phyloP scores from a whole-genome alignment of 176 grass and related monocot species.

The Hyparrhenia diplandra region DNA sequence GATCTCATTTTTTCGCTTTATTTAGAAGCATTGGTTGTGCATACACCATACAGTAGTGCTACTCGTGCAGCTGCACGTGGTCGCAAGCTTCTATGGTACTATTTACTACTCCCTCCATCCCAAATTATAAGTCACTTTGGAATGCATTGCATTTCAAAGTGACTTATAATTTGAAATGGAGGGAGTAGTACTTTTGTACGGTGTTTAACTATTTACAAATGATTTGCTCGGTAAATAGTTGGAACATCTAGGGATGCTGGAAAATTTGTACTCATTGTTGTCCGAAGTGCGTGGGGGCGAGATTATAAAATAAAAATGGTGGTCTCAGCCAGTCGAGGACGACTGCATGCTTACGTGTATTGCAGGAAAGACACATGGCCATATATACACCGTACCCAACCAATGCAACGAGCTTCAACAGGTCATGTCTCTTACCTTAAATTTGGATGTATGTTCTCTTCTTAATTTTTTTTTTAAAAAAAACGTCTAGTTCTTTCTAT shows the following conservation, averaged over 20 bases:
- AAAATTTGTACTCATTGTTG: constrained; percentile 33
- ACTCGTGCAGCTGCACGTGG: background rate
- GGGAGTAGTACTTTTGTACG: background rate
- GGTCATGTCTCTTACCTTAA: too few relatives aligned
- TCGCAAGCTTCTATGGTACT: background rate
- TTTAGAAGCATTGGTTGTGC: background rate
- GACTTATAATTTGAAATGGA: too few relatives aligned
- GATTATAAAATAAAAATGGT: constrained; percentile 4
- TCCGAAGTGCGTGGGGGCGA: constrained; percentile 15
- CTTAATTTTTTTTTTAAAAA: too few relatives aligned
- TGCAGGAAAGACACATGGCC: too few relatives aligned
- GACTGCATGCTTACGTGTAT: constrained; percentile 10
- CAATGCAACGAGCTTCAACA: too few relatives aligned
- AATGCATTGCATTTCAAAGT: too few relatives aligned
- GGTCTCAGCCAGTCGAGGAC: background rate
- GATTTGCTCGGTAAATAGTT: constrained; percentile 13
- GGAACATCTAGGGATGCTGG: constrained; percentile 44
- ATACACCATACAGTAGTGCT: background rate
- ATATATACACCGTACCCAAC: too few relatives aligned
- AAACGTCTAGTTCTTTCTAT: too few relatives aligned
- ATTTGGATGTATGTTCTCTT: too few relatives aligned
- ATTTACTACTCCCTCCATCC: too few relatives aligned
- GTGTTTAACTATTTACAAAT: constrained; percentile 26
- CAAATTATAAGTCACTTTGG: too few relatives aligned
- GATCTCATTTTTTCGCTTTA: too few relatives aligned